Base-by-base conservation (phyloP, 2,329 filamentous ascomycete species). In the Endothia cerciana region DNA sequence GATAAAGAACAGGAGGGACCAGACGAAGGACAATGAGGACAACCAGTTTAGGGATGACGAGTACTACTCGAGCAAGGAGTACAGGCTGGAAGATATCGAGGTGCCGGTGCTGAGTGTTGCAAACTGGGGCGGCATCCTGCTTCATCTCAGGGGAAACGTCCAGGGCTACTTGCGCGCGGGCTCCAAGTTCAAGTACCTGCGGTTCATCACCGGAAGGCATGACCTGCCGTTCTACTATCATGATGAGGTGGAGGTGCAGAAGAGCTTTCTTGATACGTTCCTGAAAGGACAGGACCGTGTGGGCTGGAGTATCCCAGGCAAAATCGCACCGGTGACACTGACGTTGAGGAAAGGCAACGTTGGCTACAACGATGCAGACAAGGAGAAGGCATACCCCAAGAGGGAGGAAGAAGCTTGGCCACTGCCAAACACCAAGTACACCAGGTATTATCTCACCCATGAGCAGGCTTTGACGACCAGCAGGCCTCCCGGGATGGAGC, bases 171-270 rank as follows among this genome's bases (percentile, higher is more conserved):
- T 78, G 1, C 81, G 87, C 58, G 89, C 89, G 0, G 87, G 88
- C 0, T 91, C 89, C 0, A 80, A 87, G 65, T 79, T 87, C 68
- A 92, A 92, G 74, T 92, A 89, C 69, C 80, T 92, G 0, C 84
- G 89, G 7, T 87, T 91, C 73, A 89, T 91, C 72, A 88, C 85
- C 0, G 89, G 90, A 1, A 82, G 90, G 0, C 89, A 92, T 68
- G 89, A 92, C 70, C 79, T 92, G 1, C 89, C 89, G 0, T 91
- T 92, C 73, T 92, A 91, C 76, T 91, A 91, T 72, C 75, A 83
- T 1, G 86, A 91, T 58, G 87, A 91, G 68, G 89, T 90, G 0
- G 86, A 89, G 67, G 70, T 92, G 0, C 90, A 92, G 72, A 82
- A 80, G 57, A 86, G 84, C 69, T 92, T 92, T 73, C 77, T 92